phyloP scores from a whole-genome alignment of 2,329 filamentous ascomycete genomes.

The Fusarium clavum region DNA sequence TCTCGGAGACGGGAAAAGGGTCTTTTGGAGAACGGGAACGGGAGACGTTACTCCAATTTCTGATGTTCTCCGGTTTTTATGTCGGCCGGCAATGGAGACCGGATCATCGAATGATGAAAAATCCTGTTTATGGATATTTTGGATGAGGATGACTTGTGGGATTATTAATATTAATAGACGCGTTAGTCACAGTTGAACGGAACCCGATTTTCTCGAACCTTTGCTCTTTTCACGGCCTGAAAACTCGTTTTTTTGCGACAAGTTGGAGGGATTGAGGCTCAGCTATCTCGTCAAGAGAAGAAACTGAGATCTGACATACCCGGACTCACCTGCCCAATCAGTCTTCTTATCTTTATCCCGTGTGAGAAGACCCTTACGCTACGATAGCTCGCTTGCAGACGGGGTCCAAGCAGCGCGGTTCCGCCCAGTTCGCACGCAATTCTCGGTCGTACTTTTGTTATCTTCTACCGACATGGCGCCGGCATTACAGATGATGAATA shows the following conservation, averaged over 20 bases:
- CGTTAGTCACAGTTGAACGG: neutral
- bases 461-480: neutral
- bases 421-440: neutral
- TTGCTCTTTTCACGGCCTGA: neutral
- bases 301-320: neutral
- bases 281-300: neutral
- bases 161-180: neutral
- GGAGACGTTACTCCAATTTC: neutral
- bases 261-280: neutral
- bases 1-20: neutral
- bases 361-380: neutral
- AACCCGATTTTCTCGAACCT: neutral
- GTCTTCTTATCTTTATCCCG: neutral
- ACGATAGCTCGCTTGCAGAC: neutral
- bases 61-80: neutral
- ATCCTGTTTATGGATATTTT: neutral
- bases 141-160: fast-evolving
- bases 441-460: neutral
- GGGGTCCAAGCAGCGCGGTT: neutral
- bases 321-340: neutral
- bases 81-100: neutral
- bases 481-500: neutral
- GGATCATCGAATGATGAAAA: neutral
- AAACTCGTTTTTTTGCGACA: neutral
- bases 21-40: constrained; percentile 1